Base-by-base conservation (phyloP, 2,329 filamentous ascomycete species). In the Trichoderma hamatum region DNA sequence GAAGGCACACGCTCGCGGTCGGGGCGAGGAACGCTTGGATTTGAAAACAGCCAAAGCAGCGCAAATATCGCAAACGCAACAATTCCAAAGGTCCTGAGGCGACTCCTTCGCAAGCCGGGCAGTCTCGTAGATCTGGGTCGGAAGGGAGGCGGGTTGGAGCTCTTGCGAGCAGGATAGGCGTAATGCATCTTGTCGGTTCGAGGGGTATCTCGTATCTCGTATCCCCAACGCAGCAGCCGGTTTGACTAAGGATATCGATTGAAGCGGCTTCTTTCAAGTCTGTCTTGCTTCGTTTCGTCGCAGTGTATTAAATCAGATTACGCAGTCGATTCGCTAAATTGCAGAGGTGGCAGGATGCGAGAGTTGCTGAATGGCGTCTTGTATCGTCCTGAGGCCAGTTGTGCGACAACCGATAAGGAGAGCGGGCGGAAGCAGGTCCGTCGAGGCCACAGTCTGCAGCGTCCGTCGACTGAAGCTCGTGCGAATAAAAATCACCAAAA, bases 141-240 rank as follows among this genome's bases (percentile, higher is more conserved):
- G 81, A 92, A 95, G 34, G 90, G 89, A 73, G 89, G 88, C 73
- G 91, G 88, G 77, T 91, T 89, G 73, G 92, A 95, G 76, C 87
- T 89, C 82, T 95, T 97, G 80, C 94, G 91, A 76, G 93, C 88
- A 67, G 94, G 94, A 75, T 96, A 90, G 72, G 94, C 93, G 84
- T 95, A 94, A 80, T 97, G 94, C 93, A 97, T 96, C 74, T 75
- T 84, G 76, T 71, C 72, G 62, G 54, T 30, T 34, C 32, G 36
- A 43, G 30, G 10, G 52, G 10, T 51, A 5, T 39, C 46, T 26
- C 26, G 21, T 43, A 43, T 49, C 43, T 39, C 46, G 19, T 28
- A 11, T 49, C 43, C 32, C 32, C 32, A 30, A 55, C 28, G 21
- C 10, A 51, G 28, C 36, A 58, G 56, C 16, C 21, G 7, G 5